Evolutionary conservation across 2,329 filamentous ascomycete genomes (phyloP).

Genomic region (Fusarium agapanthi): DNA sequence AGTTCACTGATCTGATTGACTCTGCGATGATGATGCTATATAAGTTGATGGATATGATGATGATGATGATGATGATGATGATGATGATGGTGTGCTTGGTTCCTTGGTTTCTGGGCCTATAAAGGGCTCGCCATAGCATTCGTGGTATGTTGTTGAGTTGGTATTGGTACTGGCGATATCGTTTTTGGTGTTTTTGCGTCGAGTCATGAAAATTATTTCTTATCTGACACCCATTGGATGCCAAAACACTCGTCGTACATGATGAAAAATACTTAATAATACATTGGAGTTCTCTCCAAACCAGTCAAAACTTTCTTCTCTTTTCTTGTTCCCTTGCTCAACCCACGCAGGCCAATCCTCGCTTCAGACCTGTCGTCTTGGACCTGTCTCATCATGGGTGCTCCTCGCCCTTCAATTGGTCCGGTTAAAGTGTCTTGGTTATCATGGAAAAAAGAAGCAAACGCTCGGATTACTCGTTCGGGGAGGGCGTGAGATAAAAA

Average conservation of each 20-base stretch:
- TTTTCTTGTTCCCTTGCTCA: neutral
- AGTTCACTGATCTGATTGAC: neutral
- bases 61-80: conserved; percentile 21
- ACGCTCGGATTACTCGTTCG: conserved; percentile 31
- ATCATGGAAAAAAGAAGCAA: conserved; percentile 15
- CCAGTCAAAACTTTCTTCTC: neutral
- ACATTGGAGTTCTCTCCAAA: neutral
- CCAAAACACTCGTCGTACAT: neutral
- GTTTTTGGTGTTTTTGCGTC: conserved; percentile 26
- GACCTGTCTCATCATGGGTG: conserved; percentile 15
- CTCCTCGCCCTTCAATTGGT: conserved; percentile 28
- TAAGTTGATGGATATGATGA: conserved; percentile 19
- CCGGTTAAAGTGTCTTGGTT: conserved; percentile 25
- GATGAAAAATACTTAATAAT: neutral
- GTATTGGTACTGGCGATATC: conserved; percentile 22
- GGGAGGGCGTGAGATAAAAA: conserved; percentile 10
- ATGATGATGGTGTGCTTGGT: conserved; percentile 28
- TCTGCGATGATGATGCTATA: conserved; percentile 15
- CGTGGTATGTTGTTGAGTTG: conserved; percentile 12
- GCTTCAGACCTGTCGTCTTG: conserved; percentile 4
- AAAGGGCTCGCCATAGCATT: conserved; percentile 8
- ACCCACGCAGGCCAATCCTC: conserved; percentile 9
- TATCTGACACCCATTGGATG: neutral
- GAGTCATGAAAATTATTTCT: conserved; percentile 6
- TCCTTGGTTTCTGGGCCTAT: neutral